A percentile compares a stretch with the other conserved stretches of the same genome.
These are phyloP conservation scores for Epichloe sp. DNA, from an alignment of 2,329 filamentous ascomycete genomes.

Conservation along the genomic window DNA sequence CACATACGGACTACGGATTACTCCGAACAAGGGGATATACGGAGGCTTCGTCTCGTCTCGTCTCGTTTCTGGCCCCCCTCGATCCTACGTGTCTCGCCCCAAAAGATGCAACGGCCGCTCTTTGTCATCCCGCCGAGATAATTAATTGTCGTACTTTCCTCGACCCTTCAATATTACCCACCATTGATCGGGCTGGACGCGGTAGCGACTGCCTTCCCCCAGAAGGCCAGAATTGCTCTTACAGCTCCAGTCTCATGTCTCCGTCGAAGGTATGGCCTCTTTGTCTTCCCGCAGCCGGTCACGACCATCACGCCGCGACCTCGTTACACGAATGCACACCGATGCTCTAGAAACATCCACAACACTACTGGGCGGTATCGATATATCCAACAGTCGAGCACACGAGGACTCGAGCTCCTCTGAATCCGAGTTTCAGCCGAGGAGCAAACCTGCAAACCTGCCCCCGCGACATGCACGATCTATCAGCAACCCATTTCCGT, in stretches of 20 bases:
- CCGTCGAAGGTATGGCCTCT: slow-evolving; percentile 18
- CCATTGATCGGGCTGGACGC: not conserved
- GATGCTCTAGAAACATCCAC: slow-evolving; percentile 21
- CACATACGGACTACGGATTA: too few relatives aligned
- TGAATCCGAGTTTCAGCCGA: slow-evolving; percentile 26
- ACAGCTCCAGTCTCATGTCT: not conserved
- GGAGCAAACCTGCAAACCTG: slow-evolving; percentile 10
- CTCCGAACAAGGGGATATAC: not conserved
- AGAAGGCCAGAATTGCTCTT: not conserved
- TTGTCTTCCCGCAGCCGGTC: slow-evolving; percentile 17
- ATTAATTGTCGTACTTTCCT: slow-evolving; percentile 6
- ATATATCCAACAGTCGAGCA: slow-evolving; percentile 15
- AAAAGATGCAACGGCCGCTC: slow-evolving; percentile 4
- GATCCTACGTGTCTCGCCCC: not conserved
- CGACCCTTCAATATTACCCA: not conserved
- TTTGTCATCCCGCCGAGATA: not conserved
- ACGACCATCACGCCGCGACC: slow-evolving; percentile 17
- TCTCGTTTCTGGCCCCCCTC: not conserved
- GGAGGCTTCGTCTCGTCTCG: not conserved
- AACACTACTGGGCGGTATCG: slow-evolving; percentile 14
- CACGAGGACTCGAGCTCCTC: slow-evolving; percentile 30
- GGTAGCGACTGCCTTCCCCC: not conserved
- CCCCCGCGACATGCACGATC: slow-evolving; percentile 35
- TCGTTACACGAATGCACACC: slow-evolving; percentile 24
- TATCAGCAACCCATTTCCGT: slow-evolving; percentile 69